A percentile compares a stretch with the other conserved stretches of the same genome.
Conservation (phyloP, 768 basidiomycete species). For the Lactifluus volemus region DNA sequence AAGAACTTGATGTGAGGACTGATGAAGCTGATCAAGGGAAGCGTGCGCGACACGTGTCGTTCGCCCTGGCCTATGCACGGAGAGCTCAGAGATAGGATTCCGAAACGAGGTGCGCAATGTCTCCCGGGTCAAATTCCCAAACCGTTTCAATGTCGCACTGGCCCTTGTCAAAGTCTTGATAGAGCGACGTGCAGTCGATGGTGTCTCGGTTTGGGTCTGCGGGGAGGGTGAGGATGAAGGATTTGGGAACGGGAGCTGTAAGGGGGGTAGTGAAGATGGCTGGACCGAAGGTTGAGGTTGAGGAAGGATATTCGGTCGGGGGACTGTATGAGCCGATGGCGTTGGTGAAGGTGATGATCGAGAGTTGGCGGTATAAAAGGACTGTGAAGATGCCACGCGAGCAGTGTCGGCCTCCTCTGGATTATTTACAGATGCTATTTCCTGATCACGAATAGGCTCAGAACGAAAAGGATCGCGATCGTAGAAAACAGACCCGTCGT, state of each 20-base stretch:
- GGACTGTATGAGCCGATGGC: not conserved
- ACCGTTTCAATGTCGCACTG: constrained; percentile 16
- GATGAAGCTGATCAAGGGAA: constrained; percentile 8
- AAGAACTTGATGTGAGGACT: not conserved
- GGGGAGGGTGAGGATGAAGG: not conserved
- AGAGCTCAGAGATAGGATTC: constrained; percentile 14
- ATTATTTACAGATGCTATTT: constrained; percentile 2
- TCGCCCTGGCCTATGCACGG: constrained; percentile 1
- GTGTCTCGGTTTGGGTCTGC: constrained; percentile 5
- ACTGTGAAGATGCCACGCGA: constrained; percentile 16
- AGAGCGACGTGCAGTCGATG: constrained; percentile 14
- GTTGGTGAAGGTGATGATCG: constrained; percentile 8
- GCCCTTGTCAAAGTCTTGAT: constrained; percentile 16
- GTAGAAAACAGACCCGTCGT: constrained; percentile 22
- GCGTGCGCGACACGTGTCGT: constrained; percentile 15
- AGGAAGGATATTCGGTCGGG: not conserved
- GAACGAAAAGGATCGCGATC: constrained; percentile 26
- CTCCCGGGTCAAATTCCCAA: constrained; percentile 16
- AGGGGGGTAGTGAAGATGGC: constrained; percentile 3
- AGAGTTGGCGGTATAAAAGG: constrained; percentile 20
- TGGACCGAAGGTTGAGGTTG: not conserved
- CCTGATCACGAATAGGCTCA: constrained; percentile 13
- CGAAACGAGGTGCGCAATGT: constrained; percentile 18
- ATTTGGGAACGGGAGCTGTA: constrained; percentile 8
- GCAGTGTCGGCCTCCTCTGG: constrained; percentile 2